Base-by-base conservation (phyloP, 768 basidiomycete genomes). In the Suillus clintonianus region DNA sequence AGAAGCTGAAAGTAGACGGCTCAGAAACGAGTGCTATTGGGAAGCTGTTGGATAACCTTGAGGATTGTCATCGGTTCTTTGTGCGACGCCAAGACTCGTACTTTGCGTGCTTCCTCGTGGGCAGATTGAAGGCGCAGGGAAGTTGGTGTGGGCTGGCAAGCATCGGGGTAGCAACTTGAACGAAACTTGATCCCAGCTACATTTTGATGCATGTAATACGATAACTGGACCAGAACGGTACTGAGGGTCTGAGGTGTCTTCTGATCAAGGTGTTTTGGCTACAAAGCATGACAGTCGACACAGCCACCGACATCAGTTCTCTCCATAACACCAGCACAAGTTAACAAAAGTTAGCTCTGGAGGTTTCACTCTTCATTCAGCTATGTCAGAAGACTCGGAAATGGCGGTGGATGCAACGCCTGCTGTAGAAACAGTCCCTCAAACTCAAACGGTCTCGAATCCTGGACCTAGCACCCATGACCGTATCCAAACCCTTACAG, bases 401-500 rank as follows among this genome's bases (percentile, higher is more conserved):
- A 24, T 61, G 62, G 43, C 48, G 7, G 57, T 54, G 53, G 61
- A 67, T 53, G 15, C 59, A 0, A 64, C 63, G 32, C 34, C 61
- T 11, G 13, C 27, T 37, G 39, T 15, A 17, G 24, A 15, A 7
- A 51, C 32, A 13, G 39, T 58, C 30, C 41, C n/a, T 41, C 62
- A 64, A 54, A 48, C 59, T 34, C n/a, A n/a, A n/a, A n/a, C n/a
- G n/a, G 45, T 24, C 14, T 60, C 63, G 42, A 63, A 58, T 13
- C 37, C 60, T 15, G 42, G 58, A 34, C 67, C 70, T 37, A 78
- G 65, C 24, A 76, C 84, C 47, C 76, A 81, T 64, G 76, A 72
- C 5, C 81, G 81, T 67, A 81, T 87, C 27, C 77, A 83, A 61
- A 72, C 79, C 1, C 76, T 87, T 17, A 77, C 80, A 10, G 81